Percentiles rank a stretch among this genome's conserved stretches.
phyloP scores from a whole-genome alignment of 23 red algal genomes.

The Gracilariopsis chorda region DNA sequence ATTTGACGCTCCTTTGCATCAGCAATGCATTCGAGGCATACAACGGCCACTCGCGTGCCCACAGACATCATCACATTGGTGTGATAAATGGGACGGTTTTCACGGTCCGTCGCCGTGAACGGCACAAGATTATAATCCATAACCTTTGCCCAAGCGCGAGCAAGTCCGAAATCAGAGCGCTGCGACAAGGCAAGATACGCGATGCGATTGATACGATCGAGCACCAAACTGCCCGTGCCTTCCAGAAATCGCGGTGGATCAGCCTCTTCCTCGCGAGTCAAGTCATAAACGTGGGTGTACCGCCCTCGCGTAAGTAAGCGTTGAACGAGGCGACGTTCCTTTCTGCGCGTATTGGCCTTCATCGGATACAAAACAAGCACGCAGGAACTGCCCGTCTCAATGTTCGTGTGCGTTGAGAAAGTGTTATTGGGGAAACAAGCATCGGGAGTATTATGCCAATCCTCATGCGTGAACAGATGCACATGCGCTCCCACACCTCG shows the following conservation, averaged over 20 bases:
- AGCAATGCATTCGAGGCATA: slow-evolving; percentile 73
- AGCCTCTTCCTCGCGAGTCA: slow-evolving; percentile 74
- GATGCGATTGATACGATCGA: slow-evolving; percentile 80
- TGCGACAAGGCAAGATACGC: slow-evolving; percentile 81
- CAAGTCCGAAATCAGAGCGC: slow-evolving; percentile 75
- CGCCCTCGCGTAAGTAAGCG: slow-evolving; percentile 74
- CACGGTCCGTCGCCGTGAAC: slow-evolving; percentile 66
- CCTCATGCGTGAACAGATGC: slow-evolving; percentile 93
- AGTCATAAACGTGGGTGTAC: slow-evolving; percentile 84
- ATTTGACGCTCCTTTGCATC: slow-evolving; percentile 60
- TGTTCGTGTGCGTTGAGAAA: slow-evolving; percentile 90
- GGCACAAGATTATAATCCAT: slow-evolving; percentile 86
- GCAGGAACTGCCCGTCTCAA: slow-evolving; percentile 61
- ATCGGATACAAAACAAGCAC: slow-evolving; percentile 96
- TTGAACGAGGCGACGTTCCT: slow-evolving; percentile 85
- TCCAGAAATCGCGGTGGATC: slow-evolving; percentile 77
- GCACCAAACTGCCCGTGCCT: slow-evolving; percentile 88
- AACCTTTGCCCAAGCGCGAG: slow-evolving; percentile 79
- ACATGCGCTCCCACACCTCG: slow-evolving; percentile 75
- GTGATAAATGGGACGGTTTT: slow-evolving; percentile 89
- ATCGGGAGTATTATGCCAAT: slow-evolving; percentile 91
- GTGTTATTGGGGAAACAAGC: slow-evolving; percentile 97
- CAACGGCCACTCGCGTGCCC: slow-evolving; percentile 82
- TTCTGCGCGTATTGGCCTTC: slow-evolving; percentile 74
- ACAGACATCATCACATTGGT: slow-evolving; percentile 99